Base-by-base conservation (phyloP, 2,329 filamentous ascomycete species). In the Tolypocladium tropicale region DNA sequence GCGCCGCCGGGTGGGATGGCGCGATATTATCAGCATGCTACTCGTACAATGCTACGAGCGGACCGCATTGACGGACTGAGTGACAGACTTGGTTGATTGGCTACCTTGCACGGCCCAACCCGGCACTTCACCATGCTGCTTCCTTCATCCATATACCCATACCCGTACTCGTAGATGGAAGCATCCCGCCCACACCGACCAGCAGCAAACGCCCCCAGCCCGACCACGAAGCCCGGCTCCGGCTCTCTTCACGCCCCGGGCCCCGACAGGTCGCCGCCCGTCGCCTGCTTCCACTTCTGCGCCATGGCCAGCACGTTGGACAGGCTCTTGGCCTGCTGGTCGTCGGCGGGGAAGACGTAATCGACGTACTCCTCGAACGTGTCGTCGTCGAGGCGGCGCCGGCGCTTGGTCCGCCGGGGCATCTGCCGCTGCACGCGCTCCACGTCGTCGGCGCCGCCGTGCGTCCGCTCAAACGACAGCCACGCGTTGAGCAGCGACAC, bases 281-380 rank as follows among this genome's bases (percentile, higher is more conserved):
- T 73, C 11, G 74, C 72, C 60, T 77, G 81, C 78, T 95, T 96
- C 90, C 93, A 97, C 63, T 85, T 84, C 70, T 91, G 86, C 56
- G 93, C 92, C 81, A 87, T 87, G 59, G 89, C 86, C 74, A 96
- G 76, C 70, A 97, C 78, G 69, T 88, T 90, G 53, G 89, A 89
- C 71, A 96, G 76, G 65, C 89, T 92, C 62, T 88, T 88, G 56
- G 88, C 87, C 68, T 90, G 87, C 74, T 90, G 84, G 70, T 96
- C 92, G 75, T 97, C 94, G 5, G 90, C 91, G 1, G 94, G 94
- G 83, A 99, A 99, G 36, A 99, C 83, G 65, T 95, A 97, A 71
- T 97, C 94, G 74, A 94, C 83, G 72, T 96, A 97, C 75, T 99
- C 94, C 78, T 99, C 69, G 76, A 90, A 96, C 39, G 84, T 86